These are phyloP conservation scores for Aspergillus ostianus DNA, from an alignment of 495 filamentous ascomycete genomes.

Conservation along the genomic window DNA sequence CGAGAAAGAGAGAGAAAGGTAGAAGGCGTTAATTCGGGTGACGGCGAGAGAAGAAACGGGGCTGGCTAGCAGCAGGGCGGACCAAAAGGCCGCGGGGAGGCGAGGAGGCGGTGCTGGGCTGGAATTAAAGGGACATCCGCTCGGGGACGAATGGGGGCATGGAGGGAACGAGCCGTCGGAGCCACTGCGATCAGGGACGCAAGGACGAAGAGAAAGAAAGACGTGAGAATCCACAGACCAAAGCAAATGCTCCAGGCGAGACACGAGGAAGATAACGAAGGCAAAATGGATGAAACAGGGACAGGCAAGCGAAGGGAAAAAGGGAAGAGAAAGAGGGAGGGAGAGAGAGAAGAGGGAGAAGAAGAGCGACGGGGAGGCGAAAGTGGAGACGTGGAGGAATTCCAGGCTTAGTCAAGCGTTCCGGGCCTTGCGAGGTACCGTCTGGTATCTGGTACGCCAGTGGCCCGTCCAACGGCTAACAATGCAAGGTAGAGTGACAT, in stretches of 20 bases:
- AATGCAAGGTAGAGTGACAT: neutral
- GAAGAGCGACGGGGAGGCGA: conserved; percentile 14
- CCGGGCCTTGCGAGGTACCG: neutral
- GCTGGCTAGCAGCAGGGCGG: conserved; percentile 1
- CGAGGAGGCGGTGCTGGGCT: conserved; percentile 18
- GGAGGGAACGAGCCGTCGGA: conserved; percentile 16
- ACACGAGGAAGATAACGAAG: neutral
- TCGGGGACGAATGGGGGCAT: conserved; percentile 23
- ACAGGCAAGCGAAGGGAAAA: conserved; percentile 14
- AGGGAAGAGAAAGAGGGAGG: conserved; percentile 9
- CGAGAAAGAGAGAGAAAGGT: neutral
- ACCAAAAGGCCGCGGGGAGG: conserved; percentile 19
- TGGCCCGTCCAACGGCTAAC: neutral
- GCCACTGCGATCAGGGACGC: neutral
- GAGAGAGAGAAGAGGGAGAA: conserved; percentile 13
- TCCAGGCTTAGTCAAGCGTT: conserved; percentile 13
- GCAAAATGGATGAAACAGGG: conserved; percentile 6
- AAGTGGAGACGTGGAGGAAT: conserved; percentile 15
- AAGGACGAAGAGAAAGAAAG: neutral
- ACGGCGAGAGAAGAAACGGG: neutral
- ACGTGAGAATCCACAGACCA: conserved; percentile 2
- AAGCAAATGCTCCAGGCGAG: neutral
- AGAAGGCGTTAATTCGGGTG: neutral
- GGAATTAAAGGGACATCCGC: conserved; percentile 24
- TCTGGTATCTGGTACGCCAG: neutral